Conservation (phyloP, 2,329 filamentous ascomycete genomes). For the Fusarium pseudocircinatum region DNA sequence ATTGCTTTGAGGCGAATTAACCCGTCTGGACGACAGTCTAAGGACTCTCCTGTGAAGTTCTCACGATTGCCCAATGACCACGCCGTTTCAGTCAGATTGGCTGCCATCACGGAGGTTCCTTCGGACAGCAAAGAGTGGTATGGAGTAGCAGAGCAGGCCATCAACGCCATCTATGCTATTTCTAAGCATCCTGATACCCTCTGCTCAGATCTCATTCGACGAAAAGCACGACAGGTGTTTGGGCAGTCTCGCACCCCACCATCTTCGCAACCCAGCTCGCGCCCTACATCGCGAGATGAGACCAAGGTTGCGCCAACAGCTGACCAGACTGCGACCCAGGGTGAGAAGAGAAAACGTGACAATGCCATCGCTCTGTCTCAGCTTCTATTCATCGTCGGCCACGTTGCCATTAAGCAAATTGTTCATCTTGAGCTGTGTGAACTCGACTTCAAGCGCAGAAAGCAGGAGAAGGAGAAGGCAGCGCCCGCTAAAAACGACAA, state of each 20-base stretch:
- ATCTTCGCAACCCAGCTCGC: conserved; percentile 58
- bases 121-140: conserved; percentile 96
- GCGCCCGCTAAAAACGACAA: conserved; percentile 58
- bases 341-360: conserved; percentile 65
- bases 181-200: conserved; percentile 94
- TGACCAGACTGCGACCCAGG: conserved; percentile 49
- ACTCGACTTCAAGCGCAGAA: conserved; percentile 95
- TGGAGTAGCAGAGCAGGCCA: conserved; percentile 93
- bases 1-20: conserved; percentile 92
- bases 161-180: conserved; percentile 92
- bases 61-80: conserved; percentile 91
- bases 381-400: conserved; percentile 92
- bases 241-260: conserved; percentile 52
- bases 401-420: conserved; percentile 98
- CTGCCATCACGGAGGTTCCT: conserved; percentile 83
- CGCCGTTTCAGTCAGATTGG: conserved; percentile 82
- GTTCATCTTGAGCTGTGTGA: conserved; percentile 98
- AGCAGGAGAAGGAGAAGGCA: conserved; percentile 85
- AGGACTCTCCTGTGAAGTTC: conserved; percentile 74
- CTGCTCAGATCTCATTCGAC: conserved; percentile 88
- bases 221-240: conserved; percentile 87
- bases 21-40: conserved; percentile 80
- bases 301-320: conserved; percentile 48
- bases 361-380: conserved; percentile 84
- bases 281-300: conserved; percentile 57